phyloP scores from a whole-genome alignment of 495 filamentous ascomycete genomes.

The Penicillium atrosanguineum region DNA sequence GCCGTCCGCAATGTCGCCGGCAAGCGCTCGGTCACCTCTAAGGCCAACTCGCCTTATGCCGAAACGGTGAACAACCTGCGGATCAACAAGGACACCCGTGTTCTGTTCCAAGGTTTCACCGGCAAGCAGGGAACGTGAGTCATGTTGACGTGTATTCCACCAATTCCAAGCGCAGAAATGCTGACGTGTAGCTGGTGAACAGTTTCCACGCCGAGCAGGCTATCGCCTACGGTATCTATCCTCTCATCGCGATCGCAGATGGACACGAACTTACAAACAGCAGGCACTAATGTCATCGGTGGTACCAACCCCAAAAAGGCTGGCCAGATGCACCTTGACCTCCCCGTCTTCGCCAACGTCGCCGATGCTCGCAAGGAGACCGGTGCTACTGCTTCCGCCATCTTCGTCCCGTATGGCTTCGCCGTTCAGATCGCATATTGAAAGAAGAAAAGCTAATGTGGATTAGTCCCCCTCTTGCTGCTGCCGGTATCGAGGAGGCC shows the following conservation, averaged over 20 bases:
- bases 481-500: slow-evolving; percentile 94
- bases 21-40: slow-evolving; percentile 65
- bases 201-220: slow-evolving; percentile 98
- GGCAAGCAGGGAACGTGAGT: slow-evolving; percentile 98
- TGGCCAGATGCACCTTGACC: slow-evolving; percentile 81
- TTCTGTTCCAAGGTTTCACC: slow-evolving; percentile 97
- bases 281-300: slow-evolving; percentile 95
- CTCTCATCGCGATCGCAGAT: slow-evolving; percentile 16
- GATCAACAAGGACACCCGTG: slow-evolving; percentile 87
- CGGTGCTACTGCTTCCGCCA: slow-evolving; percentile 85
- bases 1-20: slow-evolving; percentile 47
- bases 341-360: slow-evolving; percentile 90
- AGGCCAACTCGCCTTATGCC: slow-evolving; percentile 67
- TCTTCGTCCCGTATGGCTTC: slow-evolving; percentile 86
- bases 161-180: slow-evolving; percentile 12
- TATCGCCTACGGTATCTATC: slow-evolving; percentile 84
- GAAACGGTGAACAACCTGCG: slow-evolving; percentile 85
- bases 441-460: slow-evolving; percentile 7
- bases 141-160: not conserved
- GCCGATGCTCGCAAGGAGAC: slow-evolving; percentile 86
- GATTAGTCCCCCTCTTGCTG: slow-evolving; percentile 79
- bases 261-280: slow-evolving; percentile 32
- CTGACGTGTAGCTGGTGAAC: slow-evolving; percentile 43
- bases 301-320: slow-evolving; percentile 99
- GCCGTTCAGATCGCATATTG: not conserved